A percentile compares a stretch with the other conserved stretches of the same genome.
phyloP scores from a whole-genome alignment of 2,329 filamentous ascomycete species.

The Volutella citrinella region DNA sequence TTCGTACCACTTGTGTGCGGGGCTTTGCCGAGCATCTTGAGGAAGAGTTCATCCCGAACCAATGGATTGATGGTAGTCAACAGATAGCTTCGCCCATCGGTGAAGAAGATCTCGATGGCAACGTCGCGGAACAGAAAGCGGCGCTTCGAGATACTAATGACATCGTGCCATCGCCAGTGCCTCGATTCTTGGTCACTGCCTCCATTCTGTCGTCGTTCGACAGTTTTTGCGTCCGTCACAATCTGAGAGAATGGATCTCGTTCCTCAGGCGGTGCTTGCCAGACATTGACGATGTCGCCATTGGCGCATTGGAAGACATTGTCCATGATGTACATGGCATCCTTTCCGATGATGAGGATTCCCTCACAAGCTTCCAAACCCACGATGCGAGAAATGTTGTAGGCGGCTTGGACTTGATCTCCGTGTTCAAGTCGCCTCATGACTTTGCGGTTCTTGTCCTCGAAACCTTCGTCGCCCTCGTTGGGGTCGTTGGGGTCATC shows the following conservation, averaged over 20 bases:
- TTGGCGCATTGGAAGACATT: slow-evolving; percentile 94
- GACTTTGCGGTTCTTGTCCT: slow-evolving; percentile 97
- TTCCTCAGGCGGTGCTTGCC: slow-evolving; percentile 88
- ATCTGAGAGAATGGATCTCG: slow-evolving; percentile 94
- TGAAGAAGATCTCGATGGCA: slow-evolving; percentile 95
- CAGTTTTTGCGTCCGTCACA: slow-evolving; percentile 65
- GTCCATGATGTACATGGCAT: slow-evolving; percentile 90
- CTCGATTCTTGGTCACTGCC: slow-evolving; percentile 72
- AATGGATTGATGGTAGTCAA: slow-evolving; percentile 75
- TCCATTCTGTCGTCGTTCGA: slow-evolving; percentile 59
- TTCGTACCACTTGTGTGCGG: slow-evolving; percentile 73
- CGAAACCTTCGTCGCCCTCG: slow-evolving; percentile 72
- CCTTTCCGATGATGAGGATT: slow-evolving; percentile 87
- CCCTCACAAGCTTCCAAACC: slow-evolving; percentile 93
- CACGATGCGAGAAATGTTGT: slow-evolving; percentile 92
- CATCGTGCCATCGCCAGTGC: slow-evolving; percentile 90
- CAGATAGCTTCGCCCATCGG: slow-evolving; percentile 91
- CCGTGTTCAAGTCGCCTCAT: slow-evolving; percentile 90
- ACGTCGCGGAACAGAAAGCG: slow-evolving; percentile 95
- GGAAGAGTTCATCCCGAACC: slow-evolving; percentile 76
- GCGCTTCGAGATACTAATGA: slow-evolving; percentile 93
- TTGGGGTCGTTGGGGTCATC: slow-evolving; percentile 86
- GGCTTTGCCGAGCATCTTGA: slow-evolving; percentile 72
- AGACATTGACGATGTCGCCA: slow-evolving; percentile 94
- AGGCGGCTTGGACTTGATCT: slow-evolving; percentile 89